Evolutionary conservation across 768 basidiomycete species (phyloP).

Genomic region (Pleurotus giganteus): DNA sequence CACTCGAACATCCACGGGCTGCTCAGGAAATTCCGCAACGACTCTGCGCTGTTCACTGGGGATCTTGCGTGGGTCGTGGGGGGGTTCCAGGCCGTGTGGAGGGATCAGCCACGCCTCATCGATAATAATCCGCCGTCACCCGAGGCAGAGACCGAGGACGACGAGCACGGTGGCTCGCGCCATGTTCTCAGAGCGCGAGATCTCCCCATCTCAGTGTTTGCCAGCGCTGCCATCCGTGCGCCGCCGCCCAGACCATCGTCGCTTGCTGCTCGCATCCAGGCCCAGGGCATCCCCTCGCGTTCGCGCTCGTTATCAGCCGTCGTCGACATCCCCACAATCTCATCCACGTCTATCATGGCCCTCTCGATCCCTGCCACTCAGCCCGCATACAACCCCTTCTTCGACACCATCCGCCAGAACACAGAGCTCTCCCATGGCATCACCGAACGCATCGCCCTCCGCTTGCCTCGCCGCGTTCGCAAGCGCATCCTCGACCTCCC

Average conservation of each 20-base stretch:
- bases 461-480: slow-evolving; percentile 46
- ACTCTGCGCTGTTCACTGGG: slow-evolving; percentile 39
- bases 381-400: slow-evolving; percentile 82
- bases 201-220: slow-evolving; percentile 66
- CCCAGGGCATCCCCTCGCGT: slow-evolving; percentile 14
- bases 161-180: slow-evolving; percentile 24
- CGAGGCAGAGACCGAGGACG: slow-evolving; percentile 52
- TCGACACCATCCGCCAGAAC: slow-evolving; percentile 90
- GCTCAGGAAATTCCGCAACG: slow-evolving; percentile 68
- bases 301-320: background rate
- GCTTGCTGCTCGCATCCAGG: slow-evolving; percentile 14
- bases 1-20: slow-evolving; percentile 71
- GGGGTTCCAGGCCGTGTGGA: slow-evolving; percentile 74
- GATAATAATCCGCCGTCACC: slow-evolving; percentile 47
- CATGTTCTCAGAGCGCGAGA: slow-evolving; percentile 52
- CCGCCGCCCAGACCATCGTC: slow-evolving; percentile 29
- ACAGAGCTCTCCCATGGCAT: slow-evolving; percentile 72
- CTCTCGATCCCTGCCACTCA: slow-evolving; percentile 3
- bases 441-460: slow-evolving; percentile 81
- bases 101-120: slow-evolving; percentile 48
- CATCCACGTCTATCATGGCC: background rate
- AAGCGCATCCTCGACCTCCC: slow-evolving; percentile 73
- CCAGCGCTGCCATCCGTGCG: slow-evolving; percentile 47
- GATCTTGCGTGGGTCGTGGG: slow-evolving; percentile 79
- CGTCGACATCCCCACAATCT: background rate